phyloP scores from a whole-genome alignment of 2,329 filamentous ascomycete species.

The Exophiala viscosa region DNA sequence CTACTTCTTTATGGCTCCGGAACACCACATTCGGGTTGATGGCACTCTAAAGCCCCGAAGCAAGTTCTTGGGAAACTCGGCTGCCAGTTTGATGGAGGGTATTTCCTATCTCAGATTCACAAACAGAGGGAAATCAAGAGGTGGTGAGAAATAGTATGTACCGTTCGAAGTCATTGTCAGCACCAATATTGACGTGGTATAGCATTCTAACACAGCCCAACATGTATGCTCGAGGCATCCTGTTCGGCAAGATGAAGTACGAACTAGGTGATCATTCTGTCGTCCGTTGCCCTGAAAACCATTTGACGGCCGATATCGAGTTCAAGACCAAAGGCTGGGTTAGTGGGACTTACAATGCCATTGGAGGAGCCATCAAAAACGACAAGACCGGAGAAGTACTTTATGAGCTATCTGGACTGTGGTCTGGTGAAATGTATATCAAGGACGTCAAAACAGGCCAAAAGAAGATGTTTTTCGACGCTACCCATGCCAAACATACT shows the following conservation, averaged over 20 bases:
- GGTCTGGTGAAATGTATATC: slow-evolving; percentile 93
- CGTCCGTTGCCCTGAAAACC: slow-evolving; percentile 82
- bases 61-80: slow-evolving; percentile 94
- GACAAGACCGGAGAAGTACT: slow-evolving; percentile 79
- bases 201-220: slow-evolving; percentile 95
- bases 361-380: slow-evolving; percentile 85
- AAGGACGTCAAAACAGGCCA: slow-evolving; percentile 87
- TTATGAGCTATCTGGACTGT: slow-evolving; percentile 88
- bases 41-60: slow-evolving; percentile 92
- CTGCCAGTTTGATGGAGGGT: slow-evolving; percentile 96
- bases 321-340: slow-evolving; percentile 99
- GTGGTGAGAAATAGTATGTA: slow-evolving; percentile 82
- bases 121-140: slow-evolving; percentile 66
- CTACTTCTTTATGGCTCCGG: slow-evolving; percentile 97
- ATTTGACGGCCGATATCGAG: slow-evolving; percentile 84
- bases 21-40: slow-evolving; percentile 91
- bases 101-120: slow-evolving; percentile 79
- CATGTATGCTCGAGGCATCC: slow-evolving; percentile 95
- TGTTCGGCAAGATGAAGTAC: slow-evolving; percentile 99
- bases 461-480: slow-evolving; percentile 86
- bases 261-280: slow-evolving; percentile 73
- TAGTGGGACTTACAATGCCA: slow-evolving; percentile 91
- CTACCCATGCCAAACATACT: slow-evolving; percentile 70
- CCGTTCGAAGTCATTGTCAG: not conserved
- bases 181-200: not conserved